These are phyloP conservation scores for Betula pendula DNA, from an alignment of 306 rosid genomes.

Conservation along the genomic window DNA sequence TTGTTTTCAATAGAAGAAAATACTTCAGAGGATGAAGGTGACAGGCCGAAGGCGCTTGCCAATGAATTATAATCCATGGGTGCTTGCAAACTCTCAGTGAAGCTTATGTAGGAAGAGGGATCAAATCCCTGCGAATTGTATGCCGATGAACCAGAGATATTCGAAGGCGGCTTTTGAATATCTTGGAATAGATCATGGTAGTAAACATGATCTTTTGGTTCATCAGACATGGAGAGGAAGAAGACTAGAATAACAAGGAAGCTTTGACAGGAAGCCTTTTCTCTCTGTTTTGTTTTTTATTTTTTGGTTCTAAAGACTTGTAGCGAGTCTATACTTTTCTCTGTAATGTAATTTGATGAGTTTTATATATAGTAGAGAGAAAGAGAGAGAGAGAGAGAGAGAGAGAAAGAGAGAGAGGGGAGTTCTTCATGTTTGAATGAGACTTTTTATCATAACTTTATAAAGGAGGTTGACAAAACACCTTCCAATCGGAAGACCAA, in stretches of 20 bases:
- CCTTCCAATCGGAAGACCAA: constrained; percentile 55
- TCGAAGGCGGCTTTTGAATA: constrained; percentile 36
- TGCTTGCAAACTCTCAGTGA: constrained; percentile 60
- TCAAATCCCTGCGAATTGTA: constrained; percentile 45
- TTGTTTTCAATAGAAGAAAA: constrained; percentile 48
- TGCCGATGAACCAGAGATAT: constrained; percentile 32
- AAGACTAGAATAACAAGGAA: no score
- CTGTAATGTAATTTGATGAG: constrained; percentile 25
- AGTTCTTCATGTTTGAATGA: constrained; percentile 70
- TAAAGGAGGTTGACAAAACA: constrained; percentile 76
- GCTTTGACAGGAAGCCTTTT: no score
- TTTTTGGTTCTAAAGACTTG: constrained; percentile 24
- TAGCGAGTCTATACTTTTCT: not conserved
- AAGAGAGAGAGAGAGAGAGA: no score
- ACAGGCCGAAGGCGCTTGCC: constrained; percentile 56
- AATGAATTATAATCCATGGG: constrained; percentile 61
- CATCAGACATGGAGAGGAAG: constrained; percentile 67
- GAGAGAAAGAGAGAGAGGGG: not conserved
- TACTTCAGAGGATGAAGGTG: constrained; percentile 63
- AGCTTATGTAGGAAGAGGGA: constrained; percentile 47
- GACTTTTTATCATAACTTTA: constrained; percentile 50
- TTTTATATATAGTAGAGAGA: constrained; percentile 23
- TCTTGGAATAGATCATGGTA: constrained; percentile 48
- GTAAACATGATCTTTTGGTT: constrained; percentile 41
- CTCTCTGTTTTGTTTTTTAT: no score